Percentiles rank a stretch among this genome's conserved stretches.
These are phyloP conservation scores for Saccharomyces hybrid DNA, from an alignment of 1,139 yeast species.

Conservation along the genomic window DNA sequence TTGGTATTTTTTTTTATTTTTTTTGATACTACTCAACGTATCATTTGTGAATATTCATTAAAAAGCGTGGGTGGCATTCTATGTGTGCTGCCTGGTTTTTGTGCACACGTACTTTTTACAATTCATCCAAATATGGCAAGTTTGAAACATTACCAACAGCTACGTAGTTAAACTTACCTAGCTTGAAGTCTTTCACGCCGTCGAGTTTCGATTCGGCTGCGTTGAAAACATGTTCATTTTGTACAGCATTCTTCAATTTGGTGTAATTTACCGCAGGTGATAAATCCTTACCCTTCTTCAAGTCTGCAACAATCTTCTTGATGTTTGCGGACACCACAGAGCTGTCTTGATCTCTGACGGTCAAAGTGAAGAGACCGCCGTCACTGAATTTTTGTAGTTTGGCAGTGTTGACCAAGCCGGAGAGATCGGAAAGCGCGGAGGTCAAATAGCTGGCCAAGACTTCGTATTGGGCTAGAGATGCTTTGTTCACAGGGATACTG, in stretches of 20 bases:
- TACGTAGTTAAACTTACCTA: slow-evolving; percentile 71
- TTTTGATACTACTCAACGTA: too few relatives aligned
- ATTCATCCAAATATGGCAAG: slow-evolving; percentile 87
- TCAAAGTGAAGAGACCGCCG: slow-evolving; percentile 73
- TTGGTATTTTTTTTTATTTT: neutral
- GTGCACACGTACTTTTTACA: slow-evolving; percentile 36
- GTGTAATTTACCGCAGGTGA: slow-evolving; percentile 41
- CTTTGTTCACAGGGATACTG: slow-evolving; percentile 66
- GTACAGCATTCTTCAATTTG: slow-evolving; percentile 38
- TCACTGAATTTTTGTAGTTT: slow-evolving; percentile 62
- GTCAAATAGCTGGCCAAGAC: slow-evolving; percentile 70
- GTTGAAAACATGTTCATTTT: slow-evolving; percentile 31
- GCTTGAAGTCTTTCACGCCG: slow-evolving; percentile 46
- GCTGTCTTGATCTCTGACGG: slow-evolving; percentile 56
- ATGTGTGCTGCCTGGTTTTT: too few relatives aligned
- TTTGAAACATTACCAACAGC: slow-evolving; percentile 87
- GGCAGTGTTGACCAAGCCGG: slow-evolving; percentile 48
- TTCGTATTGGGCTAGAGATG: slow-evolving; percentile 59
- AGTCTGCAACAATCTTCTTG: slow-evolving; percentile 48
- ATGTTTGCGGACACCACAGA: slow-evolving; percentile 53
- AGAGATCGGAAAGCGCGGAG: slow-evolving; percentile 46
- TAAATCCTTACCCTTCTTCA: slow-evolving; percentile 48
- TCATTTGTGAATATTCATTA: neutral
- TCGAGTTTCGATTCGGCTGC: slow-evolving; percentile 35
- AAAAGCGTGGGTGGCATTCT: neutral